These are phyloP conservation scores for Blastobotrys indianensis DNA, from an alignment of 1,139 yeast genomes.

Conservation along the genomic window DNA sequence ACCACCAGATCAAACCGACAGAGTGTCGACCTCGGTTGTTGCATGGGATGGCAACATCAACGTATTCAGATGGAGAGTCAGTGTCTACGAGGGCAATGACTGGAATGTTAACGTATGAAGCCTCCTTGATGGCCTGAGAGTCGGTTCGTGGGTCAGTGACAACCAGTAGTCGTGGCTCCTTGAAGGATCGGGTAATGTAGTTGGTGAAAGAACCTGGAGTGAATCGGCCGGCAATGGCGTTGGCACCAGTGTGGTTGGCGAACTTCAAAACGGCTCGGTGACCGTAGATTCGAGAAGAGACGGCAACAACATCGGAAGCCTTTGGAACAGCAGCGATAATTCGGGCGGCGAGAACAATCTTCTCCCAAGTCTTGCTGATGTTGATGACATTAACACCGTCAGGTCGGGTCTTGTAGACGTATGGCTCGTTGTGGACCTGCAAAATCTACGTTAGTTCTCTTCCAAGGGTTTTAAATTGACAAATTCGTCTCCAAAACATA, in stretches of 20 bases:
- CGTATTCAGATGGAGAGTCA: slow-evolving; percentile 98
- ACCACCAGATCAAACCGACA: slow-evolving; percentile 99
- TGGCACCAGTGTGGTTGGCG: slow-evolving; percentile 99
- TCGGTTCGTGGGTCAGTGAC: slow-evolving; percentile 99
- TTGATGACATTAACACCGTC: slow-evolving; percentile 99
- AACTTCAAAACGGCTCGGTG: slow-evolving; percentile 99
- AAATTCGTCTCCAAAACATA: slow-evolving; percentile 1
- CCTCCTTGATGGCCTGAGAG: slow-evolving; percentile 99
- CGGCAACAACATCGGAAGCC: slow-evolving; percentile 97
- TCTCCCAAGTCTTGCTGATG: slow-evolving; percentile 99
- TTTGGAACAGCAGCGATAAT: slow-evolving; percentile 99
- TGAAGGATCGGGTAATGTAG: slow-evolving; percentile 99
- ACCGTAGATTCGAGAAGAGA: slow-evolving; percentile 99
- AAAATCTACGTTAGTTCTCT: not conserved
- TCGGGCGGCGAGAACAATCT: slow-evolving; percentile 99
- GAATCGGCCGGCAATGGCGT: slow-evolving; percentile 99
- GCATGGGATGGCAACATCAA: slow-evolving; percentile 99
- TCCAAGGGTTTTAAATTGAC: not conserved
- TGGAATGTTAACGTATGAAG: slow-evolving; percentile 99
- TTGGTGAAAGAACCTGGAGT: slow-evolving; percentile 99
- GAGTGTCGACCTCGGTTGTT: slow-evolving; percentile 99
- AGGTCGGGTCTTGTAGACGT: slow-evolving; percentile 98
- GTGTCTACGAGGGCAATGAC: slow-evolving; percentile 98
- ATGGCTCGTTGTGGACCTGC: slow-evolving; percentile 92
- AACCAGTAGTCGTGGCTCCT: slow-evolving; percentile 99